phyloP scores from a whole-genome alignment of 306 rosid species.

The Quillaja saponaria region DNA sequence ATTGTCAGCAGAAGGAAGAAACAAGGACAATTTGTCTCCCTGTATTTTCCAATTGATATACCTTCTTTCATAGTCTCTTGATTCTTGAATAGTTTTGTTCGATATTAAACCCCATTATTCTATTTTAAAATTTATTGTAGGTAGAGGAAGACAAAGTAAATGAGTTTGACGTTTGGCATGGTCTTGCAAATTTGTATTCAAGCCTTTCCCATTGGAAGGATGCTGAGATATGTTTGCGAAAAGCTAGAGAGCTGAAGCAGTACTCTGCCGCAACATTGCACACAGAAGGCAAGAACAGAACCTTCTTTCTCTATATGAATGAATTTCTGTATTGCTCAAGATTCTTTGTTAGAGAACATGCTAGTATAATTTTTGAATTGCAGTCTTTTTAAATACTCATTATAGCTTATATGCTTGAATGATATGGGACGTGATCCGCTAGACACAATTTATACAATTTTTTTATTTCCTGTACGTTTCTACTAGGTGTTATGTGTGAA shows the following conservation, averaged over 20 bases:
- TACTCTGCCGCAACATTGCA: slow-evolving; percentile 63
- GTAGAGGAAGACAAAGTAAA: slow-evolving; percentile 63
- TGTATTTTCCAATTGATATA: not conserved
- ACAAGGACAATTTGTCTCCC: not conserved
- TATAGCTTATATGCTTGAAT: slow-evolving; percentile 6
- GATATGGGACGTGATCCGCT: not conserved
- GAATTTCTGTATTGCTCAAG: not conserved
- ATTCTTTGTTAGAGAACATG: not conserved
- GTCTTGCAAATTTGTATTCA: slow-evolving; percentile 81
- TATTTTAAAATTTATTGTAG: slow-evolving; percentile 47
- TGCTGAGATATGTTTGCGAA: slow-evolving; percentile 86
- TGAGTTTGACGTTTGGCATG: slow-evolving; percentile 92
- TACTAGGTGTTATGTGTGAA: slow-evolving; percentile 67
- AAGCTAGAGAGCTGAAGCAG: slow-evolving; percentile 69
- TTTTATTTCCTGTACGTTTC: slow-evolving; percentile 9
- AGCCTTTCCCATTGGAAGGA: slow-evolving; percentile 92
- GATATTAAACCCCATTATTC: slow-evolving; percentile 1
- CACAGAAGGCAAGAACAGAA: slow-evolving; percentile 65
- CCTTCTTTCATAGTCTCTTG: slow-evolving; percentile 12
- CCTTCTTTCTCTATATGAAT: slow-evolving; percentile 15
- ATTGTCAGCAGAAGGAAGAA: not conserved
- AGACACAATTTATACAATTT: slow-evolving; percentile 1
- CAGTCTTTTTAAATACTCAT: not conserved
- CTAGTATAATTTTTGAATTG: not conserved
- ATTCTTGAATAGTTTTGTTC: slow-evolving; percentile 17